Percentiles rank a stretch among this genome's conserved stretches.
Evolutionary conservation across 2,329 filamentous ascomycete genomes (phyloP).

Genomic region (Colletotrichum sp.): DNA sequence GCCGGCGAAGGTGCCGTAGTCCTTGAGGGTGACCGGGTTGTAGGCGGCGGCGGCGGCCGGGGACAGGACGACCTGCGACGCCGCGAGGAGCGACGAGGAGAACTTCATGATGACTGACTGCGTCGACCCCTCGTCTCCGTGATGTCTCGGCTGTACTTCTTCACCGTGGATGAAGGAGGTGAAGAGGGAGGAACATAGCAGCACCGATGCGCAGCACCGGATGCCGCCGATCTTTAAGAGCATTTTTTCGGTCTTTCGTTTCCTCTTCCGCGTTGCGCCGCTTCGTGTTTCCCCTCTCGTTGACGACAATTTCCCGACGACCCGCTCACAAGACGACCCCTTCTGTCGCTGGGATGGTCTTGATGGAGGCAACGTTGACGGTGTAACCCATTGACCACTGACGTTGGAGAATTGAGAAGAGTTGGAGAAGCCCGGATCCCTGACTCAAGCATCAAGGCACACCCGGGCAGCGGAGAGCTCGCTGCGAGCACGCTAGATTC

Average conservation of each 20-base stretch:
- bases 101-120: background rate
- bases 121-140: background rate
- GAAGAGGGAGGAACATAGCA: background rate
- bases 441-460: background rate
- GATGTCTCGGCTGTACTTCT: background rate
- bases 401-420: background rate
- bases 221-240: background rate
- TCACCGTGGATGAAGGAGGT: background rate
- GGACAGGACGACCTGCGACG: conserved; percentile 1
- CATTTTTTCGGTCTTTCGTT: background rate
- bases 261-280: background rate
- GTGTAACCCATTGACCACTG: background rate
- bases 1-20: conserved; percentile 44
- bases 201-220: background rate
- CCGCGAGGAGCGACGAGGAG: conserved; percentile 5
- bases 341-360: background rate
- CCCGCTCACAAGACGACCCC: background rate
- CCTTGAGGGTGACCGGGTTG: conserved; percentile 32
- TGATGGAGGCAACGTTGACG: background rate
- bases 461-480: background rate
- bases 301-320: background rate
- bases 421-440: background rate
- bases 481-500: background rate
- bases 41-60: background rate
- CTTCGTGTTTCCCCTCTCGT: background rate